Evolutionary conservation across 2,329 filamentous ascomycete species (phyloP).

Genomic region (Fusarium coicis): DNA sequence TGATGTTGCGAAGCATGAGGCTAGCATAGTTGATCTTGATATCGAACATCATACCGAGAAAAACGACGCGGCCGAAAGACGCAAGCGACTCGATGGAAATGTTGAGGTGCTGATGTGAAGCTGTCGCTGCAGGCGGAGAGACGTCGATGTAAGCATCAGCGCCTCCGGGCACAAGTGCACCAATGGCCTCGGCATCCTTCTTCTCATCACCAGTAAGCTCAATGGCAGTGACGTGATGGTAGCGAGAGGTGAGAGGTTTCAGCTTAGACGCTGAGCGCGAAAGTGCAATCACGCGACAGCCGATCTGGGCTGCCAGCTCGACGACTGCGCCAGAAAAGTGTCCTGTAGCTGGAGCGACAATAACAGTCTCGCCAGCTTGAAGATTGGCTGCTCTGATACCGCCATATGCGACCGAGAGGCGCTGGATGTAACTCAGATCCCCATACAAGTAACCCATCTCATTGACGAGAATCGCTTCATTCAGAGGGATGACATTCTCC

Average conservation of each 20-base stretch:
- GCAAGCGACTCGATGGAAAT: conserved; percentile 2
- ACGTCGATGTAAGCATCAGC: conserved; percentile 30
- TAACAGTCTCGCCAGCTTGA: conserved; percentile 17
- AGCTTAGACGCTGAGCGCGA: conserved; percentile 15
- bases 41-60: conserved; percentile 23
- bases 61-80: neutral
- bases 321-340: conserved; percentile 33
- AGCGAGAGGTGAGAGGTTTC: conserved; percentile 1
- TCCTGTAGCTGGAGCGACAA: conserved; percentile 28
- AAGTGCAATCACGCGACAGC: conserved; percentile 32
- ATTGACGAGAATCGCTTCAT: conserved; percentile 5
- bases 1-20: conserved; percentile 20
- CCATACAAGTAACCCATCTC: conserved; percentile 29
- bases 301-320: conserved; percentile 29
- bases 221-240: conserved; percentile 2
- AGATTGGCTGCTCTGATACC: conserved; percentile 14
- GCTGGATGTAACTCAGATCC: conserved; percentile 30
- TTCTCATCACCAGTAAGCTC: conserved; percentile 21
- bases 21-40: conserved; percentile 24
- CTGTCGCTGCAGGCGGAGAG: conserved; percentile 23
- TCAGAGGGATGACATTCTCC: conserved; percentile 19
- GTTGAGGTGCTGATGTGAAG: conserved; percentile 8
- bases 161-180: neutral
- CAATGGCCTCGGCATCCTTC: conserved; percentile 1
- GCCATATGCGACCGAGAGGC: conserved; percentile 26